Base-by-base conservation (phyloP, 495 filamentous ascomycete species). In the Chlorociboria aeruginascens region DNA sequence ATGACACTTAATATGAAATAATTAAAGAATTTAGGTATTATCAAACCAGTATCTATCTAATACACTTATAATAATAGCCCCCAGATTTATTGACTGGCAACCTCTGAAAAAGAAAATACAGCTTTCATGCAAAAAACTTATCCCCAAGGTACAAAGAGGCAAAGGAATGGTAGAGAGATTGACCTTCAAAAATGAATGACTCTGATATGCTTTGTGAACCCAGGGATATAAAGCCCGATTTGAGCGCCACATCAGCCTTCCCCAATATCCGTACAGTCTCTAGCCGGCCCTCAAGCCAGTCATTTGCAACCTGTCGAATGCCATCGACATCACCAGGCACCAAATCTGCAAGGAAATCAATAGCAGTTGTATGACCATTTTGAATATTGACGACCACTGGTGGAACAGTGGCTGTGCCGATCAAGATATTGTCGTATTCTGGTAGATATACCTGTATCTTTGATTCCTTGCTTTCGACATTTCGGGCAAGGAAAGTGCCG, bases 211-310 rank as follows among this genome's bases (percentile, higher is more conserved):
- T 66, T 57, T 93, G 86, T 30, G 71, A 77, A 35, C 89, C 88
- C 8, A 97, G 69, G 44, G 71, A 64, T 52, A 96, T 67, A 36
- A 92, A 67, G 3, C 92, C 89, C 29, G 86, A 82, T 63, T 82
- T 86, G 8, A 96, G 57, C 28, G 69, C 66, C 25, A 97, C 57
- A 41, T 75, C 68, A 30, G 85, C 78, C 58, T 76, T 82, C 10
- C 84, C 89, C 42, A 76, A 69, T 3, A 97, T 60, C 42, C 70
- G 74, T 31, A 97, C 61, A 42, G 69, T 66, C 1, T 74, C 73
- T 42, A 98, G 62, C 44, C 72, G 77, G 31, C 90, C 89, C 14
- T 85, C 77, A 45, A 98, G 55, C 81, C 86, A 98, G 61, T 95
- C 86, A 52, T 87, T 80, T 13, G 86, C 87, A 48, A 97, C 74